A percentile compares a stretch with the other conserved stretches of the same genome.
phyloP scores from a whole-genome alignment of 2,329 filamentous ascomycete species.

The Stemphylium lycopersici region DNA sequence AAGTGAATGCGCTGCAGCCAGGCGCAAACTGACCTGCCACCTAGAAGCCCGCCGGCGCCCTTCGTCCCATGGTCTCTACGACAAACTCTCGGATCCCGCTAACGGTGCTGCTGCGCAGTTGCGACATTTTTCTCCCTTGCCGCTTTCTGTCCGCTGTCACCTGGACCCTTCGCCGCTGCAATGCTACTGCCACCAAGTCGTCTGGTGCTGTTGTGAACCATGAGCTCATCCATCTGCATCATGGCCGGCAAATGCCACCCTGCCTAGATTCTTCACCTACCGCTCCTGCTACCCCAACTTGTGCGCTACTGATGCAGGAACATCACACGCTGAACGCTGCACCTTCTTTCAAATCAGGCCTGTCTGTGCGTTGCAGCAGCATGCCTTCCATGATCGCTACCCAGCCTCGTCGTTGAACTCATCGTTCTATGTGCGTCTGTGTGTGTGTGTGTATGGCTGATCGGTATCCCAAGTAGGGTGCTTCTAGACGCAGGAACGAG shows the following conservation, averaged over 20 bases:
- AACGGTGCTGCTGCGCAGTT: not conserved
- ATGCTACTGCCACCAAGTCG: not conserved
- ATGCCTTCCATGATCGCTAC: constrained; percentile 17
- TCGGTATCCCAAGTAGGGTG: constrained; percentile 28
- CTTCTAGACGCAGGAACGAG: constrained; percentile 47
- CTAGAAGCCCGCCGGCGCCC: constrained; percentile 5
- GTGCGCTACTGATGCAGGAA: constrained; percentile 16
- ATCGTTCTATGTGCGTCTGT: too few relatives aligned
- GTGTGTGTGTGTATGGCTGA: constrained; percentile 33
- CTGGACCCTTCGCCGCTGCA: not conserved
- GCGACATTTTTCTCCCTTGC: not conserved
- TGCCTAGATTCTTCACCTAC: not conserved
- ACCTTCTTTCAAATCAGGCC: constrained; percentile 10
- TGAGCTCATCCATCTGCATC: not conserved
- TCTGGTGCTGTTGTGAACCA: constrained; percentile 1
- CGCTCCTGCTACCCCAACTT: not conserved
- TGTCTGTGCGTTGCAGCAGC: constrained; percentile 19
- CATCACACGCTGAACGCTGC: constrained; percentile 14
- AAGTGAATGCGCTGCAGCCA: not conserved
- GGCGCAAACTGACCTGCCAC: not conserved
- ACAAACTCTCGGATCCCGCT: not conserved
- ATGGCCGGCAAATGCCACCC: not conserved
- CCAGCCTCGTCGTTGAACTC: constrained; percentile 27
- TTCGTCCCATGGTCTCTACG: constrained; percentile 5
- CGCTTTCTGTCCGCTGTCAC: constrained; percentile 12